Conservation (phyloP, 768 basidiomycete genomes). For the Mrakia gelida region DNA sequence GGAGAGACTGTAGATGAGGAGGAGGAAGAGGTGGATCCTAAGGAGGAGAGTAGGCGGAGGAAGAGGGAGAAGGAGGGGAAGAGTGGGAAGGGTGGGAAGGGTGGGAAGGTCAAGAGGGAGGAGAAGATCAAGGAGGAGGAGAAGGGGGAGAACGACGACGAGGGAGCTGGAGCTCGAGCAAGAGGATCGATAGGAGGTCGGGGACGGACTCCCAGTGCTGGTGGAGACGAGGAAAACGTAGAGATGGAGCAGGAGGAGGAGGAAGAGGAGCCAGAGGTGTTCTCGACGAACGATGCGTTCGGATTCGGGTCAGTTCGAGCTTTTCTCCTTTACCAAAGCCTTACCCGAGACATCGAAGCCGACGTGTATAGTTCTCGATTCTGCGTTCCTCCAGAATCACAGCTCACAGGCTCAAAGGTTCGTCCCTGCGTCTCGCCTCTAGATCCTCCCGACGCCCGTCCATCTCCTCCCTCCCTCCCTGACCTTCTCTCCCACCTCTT, state of each 20-base stretch:
- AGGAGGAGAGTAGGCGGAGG: background rate
- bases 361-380: no score
- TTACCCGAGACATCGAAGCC: background rate
- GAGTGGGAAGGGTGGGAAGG: no score
- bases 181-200: background rate
- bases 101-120: background rate
- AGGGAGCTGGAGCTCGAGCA: background rate
- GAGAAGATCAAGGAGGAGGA: background rate
- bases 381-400: background rate
- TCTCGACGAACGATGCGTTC: constrained; percentile 1
- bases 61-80: no score
- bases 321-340: background rate
- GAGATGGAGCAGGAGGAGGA: constrained; percentile 2
- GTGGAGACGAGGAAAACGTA: background rate
- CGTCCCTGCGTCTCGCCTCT: background rate
- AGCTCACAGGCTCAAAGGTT: background rate
- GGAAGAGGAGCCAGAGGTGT: background rate
- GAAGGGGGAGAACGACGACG: no score
- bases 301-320: constrained; percentile 5
- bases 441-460: no score
- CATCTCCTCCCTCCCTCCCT: background rate
- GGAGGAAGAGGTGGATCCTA: background rate
- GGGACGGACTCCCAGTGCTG: background rate
- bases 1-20: background rate
- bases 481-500: background rate